A percentile compares a stretch with the other conserved stretches of the same genome.
These are phyloP conservation scores for Xylaria cubensis DNA, from an alignment of 495 filamentous ascomycete species.

Conservation along the genomic window DNA sequence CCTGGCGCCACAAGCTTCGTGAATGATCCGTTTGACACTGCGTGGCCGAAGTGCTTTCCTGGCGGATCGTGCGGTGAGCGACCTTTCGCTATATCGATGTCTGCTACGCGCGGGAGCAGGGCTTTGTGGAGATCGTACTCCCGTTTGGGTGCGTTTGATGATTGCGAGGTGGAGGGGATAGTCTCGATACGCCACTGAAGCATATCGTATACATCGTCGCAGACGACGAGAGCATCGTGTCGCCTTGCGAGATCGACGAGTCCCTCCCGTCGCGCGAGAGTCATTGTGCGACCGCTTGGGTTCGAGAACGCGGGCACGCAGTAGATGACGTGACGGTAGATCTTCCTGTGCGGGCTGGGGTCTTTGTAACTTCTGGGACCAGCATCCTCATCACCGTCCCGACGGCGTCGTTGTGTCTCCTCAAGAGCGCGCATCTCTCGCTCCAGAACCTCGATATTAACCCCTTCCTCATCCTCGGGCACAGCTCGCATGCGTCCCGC, in stretches of 20 bases:
- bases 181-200: slow-evolving; percentile 68
- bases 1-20: slow-evolving; percentile 86
- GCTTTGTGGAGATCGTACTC: slow-evolving; percentile 8
- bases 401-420: background rate
- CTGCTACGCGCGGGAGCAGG: slow-evolving; percentile 72
- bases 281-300: slow-evolving; percentile 77
- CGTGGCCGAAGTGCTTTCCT: slow-evolving; percentile 67
- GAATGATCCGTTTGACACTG: slow-evolving; percentile 82
- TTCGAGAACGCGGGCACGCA: slow-evolving; percentile 83
- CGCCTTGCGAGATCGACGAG: slow-evolving; percentile 73
- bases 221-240: slow-evolving; percentile 78
- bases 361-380: slow-evolving; percentile 40
- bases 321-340: slow-evolving; percentile 86
- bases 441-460: slow-evolving; percentile 68
- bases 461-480: slow-evolving; percentile 75
- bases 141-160: no score
- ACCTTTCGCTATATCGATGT: slow-evolving; percentile 67
- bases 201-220: slow-evolving; percentile 91
- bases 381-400: background rate
- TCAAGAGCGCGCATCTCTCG: slow-evolving; percentile 50
- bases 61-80: slow-evolving; percentile 48
- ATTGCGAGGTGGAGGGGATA: background rate
- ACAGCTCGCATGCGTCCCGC: slow-evolving; percentile 65
- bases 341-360: slow-evolving; percentile 57
- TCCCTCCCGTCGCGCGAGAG: slow-evolving; percentile 61